Evolutionary conservation across 805 yeast species (phyloP).

Genomic region (Soucietia sequanensis): DNA sequence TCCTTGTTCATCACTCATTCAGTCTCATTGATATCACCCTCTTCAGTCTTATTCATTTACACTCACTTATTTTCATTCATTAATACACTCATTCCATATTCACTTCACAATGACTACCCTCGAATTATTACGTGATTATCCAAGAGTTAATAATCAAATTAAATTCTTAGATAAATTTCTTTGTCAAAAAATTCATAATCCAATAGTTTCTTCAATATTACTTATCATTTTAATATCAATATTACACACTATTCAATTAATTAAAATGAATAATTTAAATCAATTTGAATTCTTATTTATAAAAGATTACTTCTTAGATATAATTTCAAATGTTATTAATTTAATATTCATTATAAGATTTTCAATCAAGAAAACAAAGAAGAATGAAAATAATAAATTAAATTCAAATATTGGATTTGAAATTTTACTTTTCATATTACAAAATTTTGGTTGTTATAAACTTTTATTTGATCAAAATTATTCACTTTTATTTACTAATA

Average conservation of each 20-base stretch:
- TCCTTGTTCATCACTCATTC: too few relatives aligned
- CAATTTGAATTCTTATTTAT: constrained; percentile 1
- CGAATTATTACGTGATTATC: too few relatives aligned
- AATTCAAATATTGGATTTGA: neutral
- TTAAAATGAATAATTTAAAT: neutral
- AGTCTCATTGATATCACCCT: too few relatives aligned
- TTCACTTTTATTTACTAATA: constrained; percentile 6
- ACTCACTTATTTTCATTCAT: too few relatives aligned
- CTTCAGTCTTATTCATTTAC: too few relatives aligned
- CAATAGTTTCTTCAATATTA: constrained; percentile 14
- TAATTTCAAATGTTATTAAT: neutral
- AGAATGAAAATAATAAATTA: neutral
- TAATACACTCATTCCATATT: too few relatives aligned
- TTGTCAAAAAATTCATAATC: constrained; percentile 19
- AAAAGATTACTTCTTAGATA: constrained; percentile 1
- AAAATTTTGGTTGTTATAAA: neutral
- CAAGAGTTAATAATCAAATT: constrained; percentile 9
- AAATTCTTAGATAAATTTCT: constrained; percentile 16
- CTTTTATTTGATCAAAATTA: constrained; percentile 1
- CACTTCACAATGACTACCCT: too few relatives aligned
- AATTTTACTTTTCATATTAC: neutral
- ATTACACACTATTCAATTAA: neutral
- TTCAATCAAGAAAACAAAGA: neutral
- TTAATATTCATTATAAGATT: neutral
- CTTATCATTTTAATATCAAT: constrained; percentile 4